phyloP scores from a whole-genome alignment of 129 eudicot genomes.

The Glebionis coronaria region DNA sequence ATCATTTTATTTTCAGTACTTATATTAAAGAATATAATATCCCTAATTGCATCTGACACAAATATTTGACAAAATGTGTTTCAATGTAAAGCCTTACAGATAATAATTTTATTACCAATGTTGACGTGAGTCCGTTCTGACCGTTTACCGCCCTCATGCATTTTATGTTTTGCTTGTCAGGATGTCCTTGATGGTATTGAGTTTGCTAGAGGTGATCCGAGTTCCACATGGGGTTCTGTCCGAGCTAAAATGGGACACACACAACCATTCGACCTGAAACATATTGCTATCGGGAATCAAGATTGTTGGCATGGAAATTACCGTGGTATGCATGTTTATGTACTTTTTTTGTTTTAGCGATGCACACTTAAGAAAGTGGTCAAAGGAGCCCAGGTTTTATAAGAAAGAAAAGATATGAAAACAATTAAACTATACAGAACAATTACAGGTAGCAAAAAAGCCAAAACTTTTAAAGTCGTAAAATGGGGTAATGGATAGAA shows the following conservation, averaged over 20 bases:
- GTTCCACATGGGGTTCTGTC: conserved; percentile 86
- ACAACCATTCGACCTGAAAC: conserved; percentile 71
- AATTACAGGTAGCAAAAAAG: too few relatives aligned
- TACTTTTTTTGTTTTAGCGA: not conserved
- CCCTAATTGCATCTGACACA: too few relatives aligned
- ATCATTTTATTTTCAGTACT: not conserved
- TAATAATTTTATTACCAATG: too few relatives aligned
- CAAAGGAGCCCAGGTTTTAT: not conserved
- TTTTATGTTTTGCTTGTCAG: conserved; percentile 28
- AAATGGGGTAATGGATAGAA: too few relatives aligned
- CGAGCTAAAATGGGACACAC: conserved; percentile 81
- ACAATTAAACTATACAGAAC: too few relatives aligned
- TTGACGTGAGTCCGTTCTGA: too few relatives aligned
- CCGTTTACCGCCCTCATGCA: too few relatives aligned
- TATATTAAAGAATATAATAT: too few relatives aligned
- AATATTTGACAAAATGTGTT: not conserved
- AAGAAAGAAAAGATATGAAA: too few relatives aligned
- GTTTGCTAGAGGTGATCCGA: conserved; percentile 85
- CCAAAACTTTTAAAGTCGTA: too few relatives aligned
- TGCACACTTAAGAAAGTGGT: conserved; percentile 8
- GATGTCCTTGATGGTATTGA: conserved; percentile 83
- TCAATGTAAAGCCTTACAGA: not conserved
- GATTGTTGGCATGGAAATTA: conserved; percentile 74
- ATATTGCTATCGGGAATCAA: conserved; percentile 90
- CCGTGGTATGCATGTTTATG: conserved; percentile 47